Conservation (phyloP, 176 grass and related monocot genomes). For the Urochloa ruziziensis region DNA sequence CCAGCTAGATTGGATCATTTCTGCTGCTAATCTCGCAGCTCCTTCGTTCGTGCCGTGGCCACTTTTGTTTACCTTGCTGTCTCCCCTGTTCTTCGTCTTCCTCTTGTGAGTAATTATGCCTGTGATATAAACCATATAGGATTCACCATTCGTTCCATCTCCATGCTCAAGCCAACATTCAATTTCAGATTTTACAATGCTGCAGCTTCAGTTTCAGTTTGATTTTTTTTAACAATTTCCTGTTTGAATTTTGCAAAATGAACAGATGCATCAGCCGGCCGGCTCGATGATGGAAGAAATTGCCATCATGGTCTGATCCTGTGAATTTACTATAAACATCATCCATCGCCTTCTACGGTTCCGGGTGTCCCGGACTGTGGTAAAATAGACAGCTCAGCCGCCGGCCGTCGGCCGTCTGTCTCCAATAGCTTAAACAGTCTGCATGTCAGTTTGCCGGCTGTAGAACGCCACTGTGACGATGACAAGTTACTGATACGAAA, state of each 20-base stretch:
- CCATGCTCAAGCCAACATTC: neutral
- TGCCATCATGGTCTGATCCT: neutral
- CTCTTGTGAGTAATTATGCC: slow-evolving; percentile 5
- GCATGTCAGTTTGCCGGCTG: slow-evolving; percentile 1
- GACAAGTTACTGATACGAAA: slow-evolving; percentile 23
- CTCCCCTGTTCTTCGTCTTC: neutral
- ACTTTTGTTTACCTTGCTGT: neutral
- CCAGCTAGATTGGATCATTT: neutral
- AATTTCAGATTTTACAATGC: neutral
- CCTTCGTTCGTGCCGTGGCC: neutral
- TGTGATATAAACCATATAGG: slow-evolving; percentile 29
- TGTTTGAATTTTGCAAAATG: neutral
- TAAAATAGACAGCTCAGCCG: slow-evolving; percentile 16
- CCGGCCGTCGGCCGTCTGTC: neutral
- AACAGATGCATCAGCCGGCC: neutral
- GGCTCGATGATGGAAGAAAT: neutral
- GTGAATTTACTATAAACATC: neutral
- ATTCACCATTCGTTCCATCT: slow-evolving; percentile 17
- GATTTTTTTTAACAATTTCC: too few species aligned
- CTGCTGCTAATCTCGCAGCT: neutral
- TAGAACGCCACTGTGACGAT: neutral
- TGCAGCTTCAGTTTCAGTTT: neutral
- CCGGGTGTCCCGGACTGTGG: neutral
- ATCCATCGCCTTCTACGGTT: neutral
- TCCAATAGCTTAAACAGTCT: neutral